Conservation (phyloP, 176 grass and related monocot species). For the Puccinellia tenuiflora region DNA sequence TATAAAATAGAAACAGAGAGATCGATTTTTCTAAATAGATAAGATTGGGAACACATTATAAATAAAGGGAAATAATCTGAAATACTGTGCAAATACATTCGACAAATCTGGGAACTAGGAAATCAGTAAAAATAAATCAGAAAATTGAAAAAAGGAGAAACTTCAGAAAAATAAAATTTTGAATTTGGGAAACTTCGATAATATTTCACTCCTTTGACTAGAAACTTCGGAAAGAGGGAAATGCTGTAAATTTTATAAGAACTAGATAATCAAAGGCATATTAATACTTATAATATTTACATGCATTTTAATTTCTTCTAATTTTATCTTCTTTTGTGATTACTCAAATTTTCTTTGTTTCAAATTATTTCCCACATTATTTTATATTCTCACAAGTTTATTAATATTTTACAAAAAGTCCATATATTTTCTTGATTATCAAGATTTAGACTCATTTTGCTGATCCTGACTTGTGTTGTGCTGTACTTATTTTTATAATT, state of each 20-base stretch:
- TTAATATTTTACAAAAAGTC: background rate
- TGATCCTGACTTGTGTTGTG: background rate
- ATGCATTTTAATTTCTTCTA: background rate
- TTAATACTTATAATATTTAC: background rate
- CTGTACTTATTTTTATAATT: background rate
- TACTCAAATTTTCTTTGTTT: background rate
- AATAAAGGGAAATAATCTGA: no score
- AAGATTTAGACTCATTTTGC: background rate
- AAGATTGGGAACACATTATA: no score
- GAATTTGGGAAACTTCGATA: background rate
- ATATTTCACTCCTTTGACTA: background rate
- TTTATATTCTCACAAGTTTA: background rate
- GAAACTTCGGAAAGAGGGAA: background rate
- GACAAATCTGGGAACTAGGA: no score
- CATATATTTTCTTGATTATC: background rate
- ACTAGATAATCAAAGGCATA: background rate
- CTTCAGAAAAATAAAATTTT: no score
- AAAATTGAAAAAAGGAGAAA: no score
- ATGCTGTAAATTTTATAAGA: background rate
- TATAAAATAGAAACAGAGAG: background rate
- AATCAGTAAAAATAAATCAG: no score
- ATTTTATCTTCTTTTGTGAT: background rate
- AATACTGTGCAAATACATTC: no score
- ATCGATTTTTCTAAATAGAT: background rate
- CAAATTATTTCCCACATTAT: background rate